A percentile compares a stretch with the other conserved stretches of the same genome.
Evolutionary conservation across 2,329 filamentous ascomycete species (phyloP).

Genomic region (Falciphora oryzae): DNA sequence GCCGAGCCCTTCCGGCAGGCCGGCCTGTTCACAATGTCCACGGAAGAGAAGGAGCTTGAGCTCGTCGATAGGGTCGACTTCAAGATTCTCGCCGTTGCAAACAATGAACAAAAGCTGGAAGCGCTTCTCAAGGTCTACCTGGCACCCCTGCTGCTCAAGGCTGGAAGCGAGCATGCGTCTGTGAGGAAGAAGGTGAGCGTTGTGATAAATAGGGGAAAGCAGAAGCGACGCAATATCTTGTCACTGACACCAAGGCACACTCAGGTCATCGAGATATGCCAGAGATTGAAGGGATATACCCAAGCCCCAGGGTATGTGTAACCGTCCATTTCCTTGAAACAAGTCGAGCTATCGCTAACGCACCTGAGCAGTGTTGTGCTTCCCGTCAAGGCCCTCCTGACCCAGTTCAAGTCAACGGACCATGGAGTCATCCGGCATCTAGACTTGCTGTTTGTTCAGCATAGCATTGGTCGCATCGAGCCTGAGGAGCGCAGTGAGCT

Average conservation of each 20-base stretch:
- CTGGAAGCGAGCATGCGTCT: conserved; percentile 70
- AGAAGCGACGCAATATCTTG: not conserved
- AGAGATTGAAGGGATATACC: conserved; percentile 49
- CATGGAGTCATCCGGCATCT: conserved; percentile 77
- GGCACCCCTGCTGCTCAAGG: conserved; percentile 76
- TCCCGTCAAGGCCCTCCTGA: conserved; percentile 75
- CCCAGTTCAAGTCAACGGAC: conserved; percentile 79
- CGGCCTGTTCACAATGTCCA: not conserved
- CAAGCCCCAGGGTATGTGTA: conserved; percentile 39
- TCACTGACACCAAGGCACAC: not conserved
- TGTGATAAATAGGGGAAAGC: not conserved
- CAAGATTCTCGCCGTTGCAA: conserved; percentile 70
- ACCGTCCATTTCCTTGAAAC: no score
- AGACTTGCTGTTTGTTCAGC: conserved; percentile 83
- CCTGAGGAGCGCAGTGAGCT: conserved; percentile 62
- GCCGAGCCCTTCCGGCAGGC: no score
- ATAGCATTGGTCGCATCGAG: conserved; percentile 55
- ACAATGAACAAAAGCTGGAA: conserved; percentile 78
- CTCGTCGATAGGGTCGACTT: conserved; percentile 83
- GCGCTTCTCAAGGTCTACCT: conserved; percentile 73
- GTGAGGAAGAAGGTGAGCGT: conserved; percentile 68
- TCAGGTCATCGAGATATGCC: conserved; percentile 45
- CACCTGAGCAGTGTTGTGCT: conserved; percentile 53
- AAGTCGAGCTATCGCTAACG: conserved; percentile 17
- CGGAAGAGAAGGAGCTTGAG: conserved; percentile 67